Conservation (phyloP, 371 early-diverging fungal species). For the Mucor circinelloides region DNA sequence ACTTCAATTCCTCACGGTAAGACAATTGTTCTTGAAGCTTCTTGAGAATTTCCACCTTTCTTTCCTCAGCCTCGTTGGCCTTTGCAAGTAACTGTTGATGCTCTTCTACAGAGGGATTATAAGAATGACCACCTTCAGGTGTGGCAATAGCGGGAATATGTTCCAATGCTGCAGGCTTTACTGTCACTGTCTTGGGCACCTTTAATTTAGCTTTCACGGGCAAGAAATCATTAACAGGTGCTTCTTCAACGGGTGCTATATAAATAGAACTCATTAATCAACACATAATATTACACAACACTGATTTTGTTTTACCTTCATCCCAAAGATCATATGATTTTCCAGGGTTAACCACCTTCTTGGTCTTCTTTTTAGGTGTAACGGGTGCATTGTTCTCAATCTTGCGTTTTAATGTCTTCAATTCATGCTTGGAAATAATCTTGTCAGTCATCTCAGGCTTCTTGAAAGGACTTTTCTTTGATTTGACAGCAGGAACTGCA, state of each 20-base stretch:
- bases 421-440: constrained; percentile 27
- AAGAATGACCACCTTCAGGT: constrained; percentile 88
- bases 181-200: constrained; percentile 57
- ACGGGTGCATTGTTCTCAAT: constrained; percentile 22
- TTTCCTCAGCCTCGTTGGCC: constrained; percentile 56
- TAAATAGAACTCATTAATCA: neutral
- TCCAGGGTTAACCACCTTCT: constrained; percentile 18
- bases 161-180: constrained; percentile 48
- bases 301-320: constrained; percentile 20
- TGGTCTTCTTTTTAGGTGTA: constrained; percentile 29
- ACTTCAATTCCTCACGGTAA: constrained; percentile 48
- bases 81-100: constrained; percentile 66
- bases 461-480: constrained; percentile 26
- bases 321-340: constrained; percentile 62
- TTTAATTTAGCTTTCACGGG: constrained; percentile 21
- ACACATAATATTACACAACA: neutral
- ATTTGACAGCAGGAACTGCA: constrained; percentile 54
- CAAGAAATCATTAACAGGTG: constrained; percentile 16
- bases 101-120: constrained; percentile 82
- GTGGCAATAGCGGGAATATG: constrained; percentile 70
- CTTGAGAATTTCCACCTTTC: constrained; percentile 49
- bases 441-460: constrained; percentile 22
- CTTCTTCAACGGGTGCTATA: neutral
- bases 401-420: constrained; percentile 26
- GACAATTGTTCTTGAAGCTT: constrained; percentile 49